Percentiles rank a stretch among this genome's conserved stretches.
Conservation (phyloP, 1,139 yeast species). For the Arxiozyma telluris region DNA sequence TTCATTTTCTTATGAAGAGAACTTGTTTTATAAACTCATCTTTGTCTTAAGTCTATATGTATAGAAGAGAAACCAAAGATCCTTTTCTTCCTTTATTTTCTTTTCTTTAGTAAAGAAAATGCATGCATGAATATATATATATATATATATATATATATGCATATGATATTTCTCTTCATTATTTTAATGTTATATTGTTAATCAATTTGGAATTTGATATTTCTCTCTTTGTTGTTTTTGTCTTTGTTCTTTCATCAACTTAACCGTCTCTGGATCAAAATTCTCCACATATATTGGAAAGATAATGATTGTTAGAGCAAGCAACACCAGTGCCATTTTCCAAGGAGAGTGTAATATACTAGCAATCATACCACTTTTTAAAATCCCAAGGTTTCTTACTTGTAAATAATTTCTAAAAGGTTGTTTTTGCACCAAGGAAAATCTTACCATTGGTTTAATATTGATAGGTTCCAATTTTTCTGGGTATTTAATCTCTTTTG, state of each 20-base stretch:
- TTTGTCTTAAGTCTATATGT: too few species aligned
- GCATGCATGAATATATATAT: too few species aligned
- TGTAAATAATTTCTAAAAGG: conserved; percentile 31
- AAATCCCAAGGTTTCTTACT: conserved; percentile 27
- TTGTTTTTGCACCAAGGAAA: conserved; percentile 19
- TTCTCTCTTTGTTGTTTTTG: conserved; percentile 22
- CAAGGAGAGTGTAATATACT: conserved; percentile 31
- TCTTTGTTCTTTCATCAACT: conserved; percentile 29
- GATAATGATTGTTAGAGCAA: conserved; percentile 20
- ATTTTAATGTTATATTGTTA: too few species aligned
- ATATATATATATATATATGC: not conserved
- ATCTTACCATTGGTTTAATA: conserved; percentile 18
- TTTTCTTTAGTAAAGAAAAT: not conserved
- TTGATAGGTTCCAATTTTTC: conserved; percentile 22
- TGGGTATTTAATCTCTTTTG: conserved; percentile 26
- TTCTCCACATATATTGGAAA: conserved; percentile 33
- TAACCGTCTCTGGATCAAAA: conserved; percentile 35
- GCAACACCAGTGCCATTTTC: conserved; percentile 29
- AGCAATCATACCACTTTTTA: conserved; percentile 32
- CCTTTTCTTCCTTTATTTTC: too few species aligned
- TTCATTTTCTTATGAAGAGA: too few species aligned
- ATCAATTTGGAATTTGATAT: conserved; percentile 12
- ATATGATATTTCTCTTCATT: not conserved
- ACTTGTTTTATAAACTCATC: too few species aligned
- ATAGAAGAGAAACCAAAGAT: too few species aligned